These are phyloP conservation scores for Byssothecium circinans DNA, from an alignment of 2,329 filamentous ascomycete species.

Conservation along the genomic window DNA sequence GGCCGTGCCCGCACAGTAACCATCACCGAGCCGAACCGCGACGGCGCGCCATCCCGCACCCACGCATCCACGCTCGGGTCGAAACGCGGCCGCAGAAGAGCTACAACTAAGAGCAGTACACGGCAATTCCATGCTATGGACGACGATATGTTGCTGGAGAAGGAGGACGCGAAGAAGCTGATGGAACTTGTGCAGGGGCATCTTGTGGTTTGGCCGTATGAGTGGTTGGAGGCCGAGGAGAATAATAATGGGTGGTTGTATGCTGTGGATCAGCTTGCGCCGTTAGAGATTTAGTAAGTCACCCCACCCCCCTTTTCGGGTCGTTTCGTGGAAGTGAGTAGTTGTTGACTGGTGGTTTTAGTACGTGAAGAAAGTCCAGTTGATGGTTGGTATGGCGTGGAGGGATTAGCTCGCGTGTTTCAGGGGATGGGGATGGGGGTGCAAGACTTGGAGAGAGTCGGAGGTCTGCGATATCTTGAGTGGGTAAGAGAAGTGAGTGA, in stretches of 20 bases:
- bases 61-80: conserved; percentile 13
- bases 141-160: conserved; percentile 66
- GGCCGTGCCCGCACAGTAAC: conserved; percentile 40
- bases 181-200: conserved; percentile 82
- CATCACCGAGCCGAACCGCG: conserved; percentile 32
- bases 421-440: neutral
- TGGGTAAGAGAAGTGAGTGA: neutral
- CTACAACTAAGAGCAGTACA: conserved; percentile 69
- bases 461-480: neutral
- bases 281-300: conserved; percentile 83
- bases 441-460: neutral
- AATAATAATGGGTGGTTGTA: conserved; percentile 95
- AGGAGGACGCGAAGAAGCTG: conserved; percentile 77
- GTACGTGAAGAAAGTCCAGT: conserved; percentile 2
- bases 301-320: neutral
- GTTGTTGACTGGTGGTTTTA: neutral
- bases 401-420: too few relatives aligned
- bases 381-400: neutral
- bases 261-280: conserved; percentile 92
- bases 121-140: conserved; percentile 67
- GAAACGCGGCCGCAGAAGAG: conserved; percentile 60
- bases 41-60: conserved; percentile 7
- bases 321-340: too few relatives aligned
- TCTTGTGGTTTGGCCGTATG: conserved; percentile 89
- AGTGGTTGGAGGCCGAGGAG: conserved; percentile 85